Base-by-base conservation (phyloP, 129 eudicot genomes). In the Heracleum sosnowskyi region DNA sequence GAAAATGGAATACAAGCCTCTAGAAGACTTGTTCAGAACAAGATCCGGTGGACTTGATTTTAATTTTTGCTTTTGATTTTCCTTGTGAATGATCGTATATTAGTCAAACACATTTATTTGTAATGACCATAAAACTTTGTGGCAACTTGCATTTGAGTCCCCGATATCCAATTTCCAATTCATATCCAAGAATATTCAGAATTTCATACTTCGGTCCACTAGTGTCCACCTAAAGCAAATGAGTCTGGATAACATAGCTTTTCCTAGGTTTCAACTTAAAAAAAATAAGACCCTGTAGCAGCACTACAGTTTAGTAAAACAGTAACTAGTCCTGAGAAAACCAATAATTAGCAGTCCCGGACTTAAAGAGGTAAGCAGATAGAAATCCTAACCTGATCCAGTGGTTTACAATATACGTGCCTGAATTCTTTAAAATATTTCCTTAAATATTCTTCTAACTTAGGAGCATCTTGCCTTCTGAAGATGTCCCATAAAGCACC, bases 401-500 rank as follows among this genome's bases (percentile, higher is more conserved):
- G 18, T 70, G 46, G 74, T 18, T 34, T 34, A 70, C 74, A 70
- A 70, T 70, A 70, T 37, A 37, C 8, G 7, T 70, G 74, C 46
- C 74, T 70, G n/a, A 70, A 70, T 70, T 70, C 74, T 37, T 70
- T 37, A 12, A 20, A 70, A 70, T 70, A 39, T 35, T 70, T 70
- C 41, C 28, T 36, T 7, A 70, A 42, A 70, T 70, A 70, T 35
- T 37, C 74, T 8, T 70, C 31, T 39, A 70, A 37, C 74, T 70
- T 70, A 3, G 26, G 46, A 70, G 74, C 46, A 37, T 70, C 74
- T 70, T 70, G 46, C 74, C 74, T 70, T 37, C 74, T 37, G 46
- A 70, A 70, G 41, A 70, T 70, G 28, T 70, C 74, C 74, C 74
- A 70, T 34, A 70, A 22, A 9, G 46, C 74, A 36, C 74, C 74